Conservation (phyloP, 495 filamentous ascomycete species). For the Sordaria brevicollis region DNA sequence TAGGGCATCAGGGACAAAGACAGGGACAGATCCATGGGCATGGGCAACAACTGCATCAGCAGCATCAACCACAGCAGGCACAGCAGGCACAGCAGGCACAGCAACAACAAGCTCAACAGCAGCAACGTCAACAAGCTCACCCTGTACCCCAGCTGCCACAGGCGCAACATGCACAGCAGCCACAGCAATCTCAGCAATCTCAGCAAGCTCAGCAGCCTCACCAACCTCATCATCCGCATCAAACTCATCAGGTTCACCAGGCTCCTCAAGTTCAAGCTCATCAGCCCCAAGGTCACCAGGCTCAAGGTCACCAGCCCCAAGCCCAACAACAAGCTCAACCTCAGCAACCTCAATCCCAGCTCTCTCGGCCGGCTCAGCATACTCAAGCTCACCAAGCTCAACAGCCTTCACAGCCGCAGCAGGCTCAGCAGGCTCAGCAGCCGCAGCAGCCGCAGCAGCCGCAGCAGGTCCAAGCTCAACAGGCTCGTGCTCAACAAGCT, state of each 20-base stretch:
- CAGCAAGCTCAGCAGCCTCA: not conserved
- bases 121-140: conserved; percentile 5
- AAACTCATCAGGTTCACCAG: too few relatives aligned
- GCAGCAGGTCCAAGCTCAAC: not conserved
- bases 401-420: too few relatives aligned
- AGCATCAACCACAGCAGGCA: conserved; percentile 2
- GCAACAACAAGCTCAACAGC: conserved; percentile 10
- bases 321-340: not conserved
- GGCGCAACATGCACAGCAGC: not conserved
- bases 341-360: conserved; percentile 1
- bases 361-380: not conserved
- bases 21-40: not conserved
- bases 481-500: not conserved
- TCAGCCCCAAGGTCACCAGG: not conserved
- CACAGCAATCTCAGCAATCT: not conserved
- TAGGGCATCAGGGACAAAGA: conserved; percentile 15
- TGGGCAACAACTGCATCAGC: not conserved
- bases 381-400: not conserved
- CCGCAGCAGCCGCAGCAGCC: not conserved
- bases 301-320: not conserved
- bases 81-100: conserved; percentile 7
- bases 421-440: not conserved
- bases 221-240: not conserved
- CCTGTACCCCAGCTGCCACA: not conserved
- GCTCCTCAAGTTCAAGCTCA: not conserved